A percentile compares a stretch with the other conserved stretches of the same genome.
These are phyloP conservation scores for Fraxinus cuspidata DNA, from an alignment of 257 asterid species.

Conservation along the genomic window DNA sequence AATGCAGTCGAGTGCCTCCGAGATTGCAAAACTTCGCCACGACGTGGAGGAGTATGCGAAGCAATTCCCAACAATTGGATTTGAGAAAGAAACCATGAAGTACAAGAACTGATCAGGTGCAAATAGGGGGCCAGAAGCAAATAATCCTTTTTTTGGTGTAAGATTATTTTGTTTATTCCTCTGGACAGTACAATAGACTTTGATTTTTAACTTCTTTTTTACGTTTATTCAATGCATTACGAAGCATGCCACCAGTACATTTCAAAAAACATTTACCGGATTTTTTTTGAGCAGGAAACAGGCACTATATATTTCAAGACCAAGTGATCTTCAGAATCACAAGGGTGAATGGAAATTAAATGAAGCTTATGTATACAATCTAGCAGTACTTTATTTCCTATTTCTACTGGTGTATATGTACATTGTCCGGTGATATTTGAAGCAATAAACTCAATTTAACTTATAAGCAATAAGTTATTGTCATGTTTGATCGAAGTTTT, in stretches of 20 bases:
- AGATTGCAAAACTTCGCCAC: conserved; percentile 58
- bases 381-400: conserved; percentile 23
- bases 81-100: conserved; percentile 88
- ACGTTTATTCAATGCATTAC: not conserved
- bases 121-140: not conserved
- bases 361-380: conserved; percentile 17
- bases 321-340: conserved; percentile 2
- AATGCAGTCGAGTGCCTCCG: conserved; percentile 55
- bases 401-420: conserved; percentile 28
- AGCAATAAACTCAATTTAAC: conserved; percentile 29
- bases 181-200: no score
- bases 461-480: not conserved
- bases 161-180: no score
- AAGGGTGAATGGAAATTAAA: conserved; percentile 23
- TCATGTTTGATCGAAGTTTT: not conserved
- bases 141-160: no score
- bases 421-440: conserved; percentile 18
- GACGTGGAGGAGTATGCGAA: conserved; percentile 76
- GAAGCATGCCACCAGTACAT: no score
- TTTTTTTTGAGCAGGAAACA: conserved; percentile 9
- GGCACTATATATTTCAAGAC: conserved; percentile 14
- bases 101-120: conserved; percentile 56
- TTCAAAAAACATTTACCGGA: no score
- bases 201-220: not conserved
- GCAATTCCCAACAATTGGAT: conserved; percentile 86